Base-by-base conservation (phyloP, 2,329 filamentous ascomycete genomes). In the Dactylellina cionopaga region DNA sequence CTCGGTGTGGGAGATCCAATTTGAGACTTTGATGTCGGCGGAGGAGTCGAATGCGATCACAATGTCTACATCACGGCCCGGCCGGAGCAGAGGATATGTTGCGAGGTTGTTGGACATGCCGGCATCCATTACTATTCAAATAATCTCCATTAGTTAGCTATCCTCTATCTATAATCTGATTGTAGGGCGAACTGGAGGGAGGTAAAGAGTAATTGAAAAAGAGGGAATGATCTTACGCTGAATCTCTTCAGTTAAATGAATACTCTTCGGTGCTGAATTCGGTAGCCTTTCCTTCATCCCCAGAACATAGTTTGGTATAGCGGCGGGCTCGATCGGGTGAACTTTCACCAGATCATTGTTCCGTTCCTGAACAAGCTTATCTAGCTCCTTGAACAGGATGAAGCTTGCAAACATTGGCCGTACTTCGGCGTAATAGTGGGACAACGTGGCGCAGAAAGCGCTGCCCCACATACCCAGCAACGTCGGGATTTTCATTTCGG, bases 81-180 rank as follows among this genome's bases (percentile, higher is more conserved):
- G 92, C 9, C 95, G 88, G 15, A 99, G 87, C 2, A 98, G 85
- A 0, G 95, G 95, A 79, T 99, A 99, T 41, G 98, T 93, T 1
- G 95, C 95, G 6, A 99, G 84, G 78, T 99, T 99, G 79, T 99
- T 98, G 75, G 91, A 96, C 95, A 99, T 99, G 54, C 95, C 95
- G 1, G 95, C 93, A 80, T 99, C 95, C 76, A 76, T 55, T 35
- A 70, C 59, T 66, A 31, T 0, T 19, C 39, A 31, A 51, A 31
- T 37, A 24, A 19, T n/a, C 5, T 33, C 17, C 15, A 11, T 27
- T 54, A 47, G 25, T 47, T 44, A 35, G 10, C 5, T 25, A 27
- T 11, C 10, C 6, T 22, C 6, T 6, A 24, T 7, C 6, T 17
- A 17, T 27, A 22, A 41, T 10, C 19, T 10, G 5, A 1, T 22